These are phyloP conservation scores for Imleria badia DNA, from an alignment of 768 basidiomycete genomes.

Conservation along the genomic window DNA sequence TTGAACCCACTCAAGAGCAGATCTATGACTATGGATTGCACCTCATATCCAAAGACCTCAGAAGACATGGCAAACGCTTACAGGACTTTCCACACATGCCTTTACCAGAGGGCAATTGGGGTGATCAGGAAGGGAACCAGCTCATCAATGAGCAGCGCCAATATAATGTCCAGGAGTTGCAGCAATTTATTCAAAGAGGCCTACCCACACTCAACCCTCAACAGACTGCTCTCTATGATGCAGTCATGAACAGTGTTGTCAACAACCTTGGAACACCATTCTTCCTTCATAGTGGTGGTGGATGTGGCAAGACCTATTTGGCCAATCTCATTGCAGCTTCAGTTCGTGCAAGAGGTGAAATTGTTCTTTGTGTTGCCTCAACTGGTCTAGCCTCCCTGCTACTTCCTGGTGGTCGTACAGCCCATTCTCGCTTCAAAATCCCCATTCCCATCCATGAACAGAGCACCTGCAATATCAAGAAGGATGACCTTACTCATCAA, in stretches of 20 bases:
- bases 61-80: not conserved
- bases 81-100: not conserved
- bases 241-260: not conserved
- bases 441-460: too few relatives aligned
- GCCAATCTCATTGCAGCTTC: too few relatives aligned
- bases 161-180: not conserved
- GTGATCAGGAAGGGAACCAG: conserved; percentile 9
- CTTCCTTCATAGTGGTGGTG: conserved; percentile 39
- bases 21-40: not conserved
- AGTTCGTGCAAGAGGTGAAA: too few relatives aligned
- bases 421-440: conserved; percentile 2
- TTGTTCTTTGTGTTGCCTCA: too few relatives aligned
- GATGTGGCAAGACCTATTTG: too few relatives aligned
- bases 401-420: not conserved
- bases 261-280: conserved; percentile 14
- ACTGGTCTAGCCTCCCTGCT: not conserved
- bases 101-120: conserved; percentile 2
- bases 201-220: not conserved
- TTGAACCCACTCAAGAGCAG: not conserved
- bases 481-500: not conserved
- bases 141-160: conserved; percentile 15
- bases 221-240: not conserved
- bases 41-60: not conserved
- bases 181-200: not conserved
- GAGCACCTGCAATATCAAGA: too few relatives aligned